These are phyloP conservation scores for Diaporthe citrichinensis DNA, from an alignment of 2,329 filamentous ascomycete genomes.

Conservation along the genomic window DNA sequence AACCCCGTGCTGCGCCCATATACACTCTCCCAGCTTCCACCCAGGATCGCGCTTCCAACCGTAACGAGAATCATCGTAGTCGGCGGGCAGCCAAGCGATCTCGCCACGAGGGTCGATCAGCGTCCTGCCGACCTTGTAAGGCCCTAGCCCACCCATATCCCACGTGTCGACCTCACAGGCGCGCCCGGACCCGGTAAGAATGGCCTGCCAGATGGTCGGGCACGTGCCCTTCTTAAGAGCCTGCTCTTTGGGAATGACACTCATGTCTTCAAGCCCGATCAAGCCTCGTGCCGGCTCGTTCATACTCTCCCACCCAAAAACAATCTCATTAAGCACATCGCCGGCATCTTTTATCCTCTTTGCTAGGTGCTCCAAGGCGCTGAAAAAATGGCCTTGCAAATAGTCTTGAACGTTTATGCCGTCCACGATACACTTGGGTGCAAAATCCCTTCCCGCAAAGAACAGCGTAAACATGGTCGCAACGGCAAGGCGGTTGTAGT, in stretches of 20 bases:
- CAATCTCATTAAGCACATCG: conserved; percentile 86
- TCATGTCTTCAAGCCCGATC: conserved; percentile 86
- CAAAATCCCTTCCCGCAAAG: conserved; percentile 91
- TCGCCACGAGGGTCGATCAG: conserved; percentile 91
- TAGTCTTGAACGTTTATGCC: conserved; percentile 97
- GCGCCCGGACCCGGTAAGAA: conserved; percentile 90
- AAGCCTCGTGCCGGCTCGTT: conserved; percentile 96
- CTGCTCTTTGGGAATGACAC: conserved; percentile 86
- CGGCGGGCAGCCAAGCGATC: conserved; percentile 84
- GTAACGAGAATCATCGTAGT: conserved; percentile 89
- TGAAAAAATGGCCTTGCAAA: conserved; percentile 87
- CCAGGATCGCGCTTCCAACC: conserved; percentile 89
- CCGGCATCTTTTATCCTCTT: conserved; percentile 89
- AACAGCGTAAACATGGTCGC: conserved; percentile 96
- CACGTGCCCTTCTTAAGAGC: conserved; percentile 93
- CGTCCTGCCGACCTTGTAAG: conserved; percentile 87
- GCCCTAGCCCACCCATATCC: conserved; percentile 94
- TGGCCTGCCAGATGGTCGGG: conserved; percentile 94
- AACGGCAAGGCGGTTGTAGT: conserved; percentile 89
- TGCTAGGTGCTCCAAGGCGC: conserved; percentile 85
- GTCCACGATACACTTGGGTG: conserved; percentile 95
- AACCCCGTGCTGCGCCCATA: conserved; percentile 97
- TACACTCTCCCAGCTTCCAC: conserved; percentile 94
- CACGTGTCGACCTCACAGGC: conserved; percentile 92
- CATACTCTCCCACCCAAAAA: conserved; percentile 96